Conservation (phyloP, 345 rosid species). For the Eucalyptus sp. region DNA sequence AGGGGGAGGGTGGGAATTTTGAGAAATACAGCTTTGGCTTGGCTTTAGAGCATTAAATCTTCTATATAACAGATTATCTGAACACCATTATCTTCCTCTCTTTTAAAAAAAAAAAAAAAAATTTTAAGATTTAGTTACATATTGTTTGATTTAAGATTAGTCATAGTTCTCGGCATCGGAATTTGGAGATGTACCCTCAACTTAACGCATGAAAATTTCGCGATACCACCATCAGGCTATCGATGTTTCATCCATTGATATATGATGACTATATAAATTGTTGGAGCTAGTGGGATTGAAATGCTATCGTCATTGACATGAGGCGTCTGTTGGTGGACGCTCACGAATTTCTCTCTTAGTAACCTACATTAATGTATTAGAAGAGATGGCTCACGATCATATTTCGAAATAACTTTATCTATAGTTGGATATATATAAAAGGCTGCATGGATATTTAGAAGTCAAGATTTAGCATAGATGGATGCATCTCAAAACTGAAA, state of each 20-base stretch:
- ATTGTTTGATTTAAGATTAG: neutral
- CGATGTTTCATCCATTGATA: neutral
- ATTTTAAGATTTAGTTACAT: neutral
- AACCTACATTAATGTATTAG: neutral
- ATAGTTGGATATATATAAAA: neutral
- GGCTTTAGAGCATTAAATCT: neutral
- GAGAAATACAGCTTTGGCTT: neutral
- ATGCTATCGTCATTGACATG: neutral
- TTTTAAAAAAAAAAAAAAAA: too few species aligned
- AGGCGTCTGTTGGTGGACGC: too few species aligned
- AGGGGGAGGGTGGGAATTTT: neutral
- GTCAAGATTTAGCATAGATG: neutral
- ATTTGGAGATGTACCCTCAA: neutral
- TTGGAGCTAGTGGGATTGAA: neutral
- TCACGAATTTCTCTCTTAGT: neutral
- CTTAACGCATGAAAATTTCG: neutral
- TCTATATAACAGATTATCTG: neutral
- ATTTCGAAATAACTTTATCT: neutral
- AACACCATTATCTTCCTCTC: neutral
- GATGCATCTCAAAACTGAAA: neutral
- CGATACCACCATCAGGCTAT: rapidly evolving
- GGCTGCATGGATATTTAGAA: neutral
- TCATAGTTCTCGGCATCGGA: rapidly evolving
- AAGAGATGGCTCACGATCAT: neutral
- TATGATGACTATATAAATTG: neutral